These are phyloP conservation scores for Serendipita sp. DNA, from an alignment of 768 basidiomycete species.

Conservation along the genomic window DNA sequence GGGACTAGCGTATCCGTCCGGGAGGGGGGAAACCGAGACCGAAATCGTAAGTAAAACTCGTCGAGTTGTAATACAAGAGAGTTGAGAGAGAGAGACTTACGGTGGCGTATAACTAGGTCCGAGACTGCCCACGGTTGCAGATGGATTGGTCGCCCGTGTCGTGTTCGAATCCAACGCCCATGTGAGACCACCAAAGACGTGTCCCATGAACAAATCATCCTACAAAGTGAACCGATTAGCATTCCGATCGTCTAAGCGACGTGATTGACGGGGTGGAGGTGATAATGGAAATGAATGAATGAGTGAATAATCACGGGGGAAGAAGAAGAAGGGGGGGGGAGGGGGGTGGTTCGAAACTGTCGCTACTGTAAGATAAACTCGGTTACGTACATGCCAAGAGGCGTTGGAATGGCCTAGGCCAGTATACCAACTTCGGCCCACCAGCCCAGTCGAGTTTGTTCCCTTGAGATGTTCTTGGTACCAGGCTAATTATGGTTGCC, in stretches of 20 bases:
- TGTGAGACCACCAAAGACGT: slow-evolving; percentile 56
- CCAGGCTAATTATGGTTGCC: slow-evolving; percentile 41
- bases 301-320: no score
- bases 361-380: no score
- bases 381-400: slow-evolving; percentile 47
- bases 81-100: neutral
- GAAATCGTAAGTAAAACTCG: neutral
- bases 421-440: slow-evolving; percentile 75
- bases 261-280: no score
- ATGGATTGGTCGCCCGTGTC: slow-evolving; percentile 46
- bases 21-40: neutral
- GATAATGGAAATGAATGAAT: no score
- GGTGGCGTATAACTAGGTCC: neutral
- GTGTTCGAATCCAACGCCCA: slow-evolving; percentile 61
- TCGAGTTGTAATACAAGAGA: neutral
- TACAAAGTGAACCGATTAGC: slow-evolving; percentile 15
- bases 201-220: slow-evolving; percentile 51
- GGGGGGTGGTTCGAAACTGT: no score
- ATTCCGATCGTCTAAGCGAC: no score
- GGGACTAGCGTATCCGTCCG: no score
- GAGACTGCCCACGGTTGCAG: slow-evolving; percentile 39
- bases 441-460: slow-evolving; percentile 24
- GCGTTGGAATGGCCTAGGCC: slow-evolving; percentile 63
- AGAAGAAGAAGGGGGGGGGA: no score
- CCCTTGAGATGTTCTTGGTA: slow-evolving; percentile 57